Evolutionary conservation across 1,284 basidiomycete genomes (phyloP).

Genomic region (Mycosarcoma mackinlayi): DNA sequence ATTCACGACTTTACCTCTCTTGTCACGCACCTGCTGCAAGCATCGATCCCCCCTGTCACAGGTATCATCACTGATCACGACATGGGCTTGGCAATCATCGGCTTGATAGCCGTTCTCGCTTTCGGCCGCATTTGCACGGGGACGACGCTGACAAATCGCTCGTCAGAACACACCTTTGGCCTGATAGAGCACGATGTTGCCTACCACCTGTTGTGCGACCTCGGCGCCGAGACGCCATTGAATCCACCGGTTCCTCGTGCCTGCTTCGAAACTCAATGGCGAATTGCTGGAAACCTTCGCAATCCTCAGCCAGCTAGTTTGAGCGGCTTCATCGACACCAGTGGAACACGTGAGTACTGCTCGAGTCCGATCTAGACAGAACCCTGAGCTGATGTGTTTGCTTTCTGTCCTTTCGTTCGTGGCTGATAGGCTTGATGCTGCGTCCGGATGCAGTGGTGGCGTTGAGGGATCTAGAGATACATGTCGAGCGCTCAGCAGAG

Average conservation of each 20-base stretch:
- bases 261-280: slow-evolving; percentile 3
- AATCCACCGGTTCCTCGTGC: slow-evolving; percentile 2
- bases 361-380: too few relatives aligned
- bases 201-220: slow-evolving; percentile 9
- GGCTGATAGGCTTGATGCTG: slow-evolving; percentile 11
- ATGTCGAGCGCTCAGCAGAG: neutral
- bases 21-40: too few relatives aligned
- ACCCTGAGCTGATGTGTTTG: too few relatives aligned
- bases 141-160: neutral
- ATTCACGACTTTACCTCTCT: too few relatives aligned
- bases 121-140: neutral
- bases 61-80: too few relatives aligned
- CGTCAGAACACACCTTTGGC: neutral
- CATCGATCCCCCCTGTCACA: too few relatives aligned
- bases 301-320: neutral
- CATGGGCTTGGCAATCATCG: neutral
- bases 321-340: slow-evolving; percentile 8
- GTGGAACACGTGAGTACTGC: slow-evolving; percentile 15
- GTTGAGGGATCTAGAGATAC: slow-evolving; percentile 9
- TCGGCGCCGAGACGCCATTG: neutral
- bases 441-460: slow-evolving; percentile 4
- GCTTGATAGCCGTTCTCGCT: neutral
- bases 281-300: neutral
- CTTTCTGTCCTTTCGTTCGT: too few relatives aligned
- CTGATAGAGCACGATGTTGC: neutral